Conservation (phyloP, 257 asterid species). For the Lycium ferocissimum region DNA sequence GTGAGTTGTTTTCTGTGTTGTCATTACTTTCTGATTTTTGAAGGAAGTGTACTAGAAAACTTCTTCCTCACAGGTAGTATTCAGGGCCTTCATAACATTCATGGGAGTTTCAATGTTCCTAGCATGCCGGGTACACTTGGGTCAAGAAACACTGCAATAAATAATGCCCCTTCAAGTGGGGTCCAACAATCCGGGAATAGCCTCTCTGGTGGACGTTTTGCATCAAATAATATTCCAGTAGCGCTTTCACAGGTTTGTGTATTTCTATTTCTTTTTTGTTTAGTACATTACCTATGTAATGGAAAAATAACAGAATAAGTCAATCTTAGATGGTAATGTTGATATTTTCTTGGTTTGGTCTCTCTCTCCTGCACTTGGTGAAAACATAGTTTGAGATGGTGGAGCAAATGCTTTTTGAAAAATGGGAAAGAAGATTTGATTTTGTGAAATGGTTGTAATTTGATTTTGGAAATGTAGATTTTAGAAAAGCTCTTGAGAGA, state of each 20-base stretch:
- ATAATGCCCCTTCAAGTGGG: slow-evolving; percentile 83
- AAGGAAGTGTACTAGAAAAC: slow-evolving; percentile 34
- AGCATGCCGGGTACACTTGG: slow-evolving; percentile 91
- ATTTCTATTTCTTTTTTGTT: slow-evolving; percentile 21
- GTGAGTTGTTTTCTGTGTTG: slow-evolving; percentile 55
- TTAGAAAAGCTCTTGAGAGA: background rate
- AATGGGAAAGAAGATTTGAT: background rate
- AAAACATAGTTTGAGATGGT: slow-evolving; percentile 17
- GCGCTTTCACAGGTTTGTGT: slow-evolving; percentile 82
- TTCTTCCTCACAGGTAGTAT: slow-evolving; percentile 68
- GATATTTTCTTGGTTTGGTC: slow-evolving; percentile 6
- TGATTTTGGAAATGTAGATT: background rate
- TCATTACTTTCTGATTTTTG: background rate
- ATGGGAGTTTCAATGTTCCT: slow-evolving; percentile 85
- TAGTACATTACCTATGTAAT: background rate
- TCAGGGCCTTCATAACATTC: slow-evolving; percentile 91
- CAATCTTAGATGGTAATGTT: background rate
- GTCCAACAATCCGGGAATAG: slow-evolving; percentile 84
- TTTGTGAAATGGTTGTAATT: background rate
- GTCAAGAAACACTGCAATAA: slow-evolving; percentile 79
- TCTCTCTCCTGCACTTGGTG: background rate
- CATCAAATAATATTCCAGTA: slow-evolving; percentile 84
- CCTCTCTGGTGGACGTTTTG: slow-evolving; percentile 86
- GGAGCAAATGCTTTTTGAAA: background rate
- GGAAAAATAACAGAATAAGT: background rate